Conservation (phyloP, 495 filamentous ascomycete species). For the Thozetella sp. region DNA sequence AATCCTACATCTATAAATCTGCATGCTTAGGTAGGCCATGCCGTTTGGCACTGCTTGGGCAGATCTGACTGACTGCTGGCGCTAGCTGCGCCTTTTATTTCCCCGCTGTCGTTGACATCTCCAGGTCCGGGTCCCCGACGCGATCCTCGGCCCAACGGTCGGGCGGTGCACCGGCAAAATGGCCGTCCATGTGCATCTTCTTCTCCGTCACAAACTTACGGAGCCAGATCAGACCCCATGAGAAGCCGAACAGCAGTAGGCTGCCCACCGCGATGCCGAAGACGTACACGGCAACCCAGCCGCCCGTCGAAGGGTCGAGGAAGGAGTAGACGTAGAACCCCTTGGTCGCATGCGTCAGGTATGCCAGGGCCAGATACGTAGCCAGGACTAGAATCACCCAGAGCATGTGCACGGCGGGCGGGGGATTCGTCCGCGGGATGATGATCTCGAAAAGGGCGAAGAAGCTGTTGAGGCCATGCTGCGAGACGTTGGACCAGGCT, state of each 20-base stretch:
- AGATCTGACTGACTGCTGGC: no score
- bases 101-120: no score
- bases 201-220: constrained; percentile 53
- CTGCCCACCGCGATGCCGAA: constrained; percentile 66
- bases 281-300: constrained; percentile 54
- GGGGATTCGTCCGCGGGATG: constrained; percentile 59
- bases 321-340: constrained; percentile 79
- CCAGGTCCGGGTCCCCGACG: neutral
- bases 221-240: constrained; percentile 44
- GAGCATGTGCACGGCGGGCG: constrained; percentile 58
- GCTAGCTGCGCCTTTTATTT: no score
- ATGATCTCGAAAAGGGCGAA: constrained; percentile 76
- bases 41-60: no score
- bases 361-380: constrained; percentile 73
- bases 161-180: constrained; percentile 30
- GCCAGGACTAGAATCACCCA: constrained; percentile 64
- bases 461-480: constrained; percentile 71
- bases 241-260: constrained; percentile 63
- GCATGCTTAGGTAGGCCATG: no score
- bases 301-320: constrained; percentile 57
- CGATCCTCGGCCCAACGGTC: neutral
- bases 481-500: constrained; percentile 73
- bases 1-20: no score
- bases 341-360: constrained; percentile 67
- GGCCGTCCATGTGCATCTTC: constrained; percentile 46